Evolutionary conservation across 2,329 filamentous ascomycete species (phyloP).

Genomic region (Exophiala dermatitidis): DNA sequence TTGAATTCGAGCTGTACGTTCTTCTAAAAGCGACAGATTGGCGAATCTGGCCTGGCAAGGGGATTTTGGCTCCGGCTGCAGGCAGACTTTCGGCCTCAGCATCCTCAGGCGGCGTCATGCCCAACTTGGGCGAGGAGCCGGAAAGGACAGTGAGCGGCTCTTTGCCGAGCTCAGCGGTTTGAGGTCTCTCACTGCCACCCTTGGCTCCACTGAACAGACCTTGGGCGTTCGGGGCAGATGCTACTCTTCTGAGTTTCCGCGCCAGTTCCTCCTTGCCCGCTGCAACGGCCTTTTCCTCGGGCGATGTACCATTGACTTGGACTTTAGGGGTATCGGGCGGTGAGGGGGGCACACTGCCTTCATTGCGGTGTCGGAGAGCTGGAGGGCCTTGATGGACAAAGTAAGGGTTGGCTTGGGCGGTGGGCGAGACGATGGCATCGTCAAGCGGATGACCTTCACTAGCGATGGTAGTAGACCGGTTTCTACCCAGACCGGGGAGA

Average conservation of each 20-base stretch:
- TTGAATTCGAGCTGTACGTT: constrained; percentile 98
- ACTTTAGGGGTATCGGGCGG: constrained; percentile 82
- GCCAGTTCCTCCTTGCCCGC: constrained; percentile 91
- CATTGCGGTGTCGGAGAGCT: constrained; percentile 87
- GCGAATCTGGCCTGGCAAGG: constrained; percentile 58
- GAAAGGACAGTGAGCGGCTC: constrained; percentile 62
- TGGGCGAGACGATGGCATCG: constrained; percentile 76
- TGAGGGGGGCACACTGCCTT: constrained; percentile 83
- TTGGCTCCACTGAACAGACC: constrained; percentile 64
- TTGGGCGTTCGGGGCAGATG: constrained; percentile 94
- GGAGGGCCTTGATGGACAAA: constrained; percentile 95
- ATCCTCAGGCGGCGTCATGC: constrained; percentile 45
- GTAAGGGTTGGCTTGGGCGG: constrained; percentile 91
- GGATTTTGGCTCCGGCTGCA: constrained; percentile 51
- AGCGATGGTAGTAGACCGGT: constrained; percentile 81
- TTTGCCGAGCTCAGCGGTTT: constrained; percentile 79
- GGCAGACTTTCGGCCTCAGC: constrained; percentile 36
- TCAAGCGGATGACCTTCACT: constrained; percentile 90
- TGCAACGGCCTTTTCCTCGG: constrained; percentile 60
- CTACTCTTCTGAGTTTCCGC: constrained; percentile 83
- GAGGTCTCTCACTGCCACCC: constrained; percentile 60
- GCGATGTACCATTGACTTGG: constrained; percentile 61
- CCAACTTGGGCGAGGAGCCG: constrained; percentile 46
- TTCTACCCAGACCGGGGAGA: constrained; percentile 77
- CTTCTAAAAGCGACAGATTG: constrained; percentile 71